Base-by-base conservation (phyloP, 2,329 filamentous ascomycete species). In the Neonectria ditissima region DNA sequence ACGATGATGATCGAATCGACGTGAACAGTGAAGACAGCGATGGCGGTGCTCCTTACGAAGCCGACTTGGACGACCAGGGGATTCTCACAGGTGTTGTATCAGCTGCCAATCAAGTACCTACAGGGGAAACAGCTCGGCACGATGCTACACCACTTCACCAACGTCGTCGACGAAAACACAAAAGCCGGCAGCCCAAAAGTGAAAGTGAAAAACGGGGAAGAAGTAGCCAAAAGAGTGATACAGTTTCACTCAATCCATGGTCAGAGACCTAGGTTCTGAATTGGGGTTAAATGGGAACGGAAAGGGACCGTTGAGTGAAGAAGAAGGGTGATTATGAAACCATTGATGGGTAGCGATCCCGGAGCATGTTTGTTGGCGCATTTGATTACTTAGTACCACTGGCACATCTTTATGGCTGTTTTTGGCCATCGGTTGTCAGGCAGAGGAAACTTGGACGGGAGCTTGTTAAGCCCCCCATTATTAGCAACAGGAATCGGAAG, bases 11-110 rank as follows among this genome's bases (percentile, higher is more conserved):
- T 9, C 26, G 11, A 20, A 26, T 30, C 26, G 26, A 32, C 14
- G 16, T 32, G n/a, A 44, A 61, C 13, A 50, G 47, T 16, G 57
- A 65, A 30, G 34, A 55, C 39, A 20, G 20, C 22, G 39, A 45
- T 5, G 13, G 22, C 16, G 32, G 24, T 26, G 18, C 16, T 28
- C 8, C 37, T 20, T 43, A 55, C 3, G 52, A 55, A 3, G 10
- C 13, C 13, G 20, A 6, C 3, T 16, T 48, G 16, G 8, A 2
- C n/a, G 11, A 3, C 14, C 14, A 48, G 7, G 24, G 44, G 10
- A 22, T 20, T 4, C 10, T 44, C 11, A 24, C 22, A 26, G 44
- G 16, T n/a, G 14, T n/a, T 47, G 22, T 16, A 32, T 13, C 45
- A 20, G 28, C 4, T 3, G 45, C n/a, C 10, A 2, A 3, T 26